Evolutionary conservation across 495 filamentous ascomycete species (phyloP), one percentile per base, ranked within the genome.

Genomic region (Penicillium robsamsonii): DNA sequence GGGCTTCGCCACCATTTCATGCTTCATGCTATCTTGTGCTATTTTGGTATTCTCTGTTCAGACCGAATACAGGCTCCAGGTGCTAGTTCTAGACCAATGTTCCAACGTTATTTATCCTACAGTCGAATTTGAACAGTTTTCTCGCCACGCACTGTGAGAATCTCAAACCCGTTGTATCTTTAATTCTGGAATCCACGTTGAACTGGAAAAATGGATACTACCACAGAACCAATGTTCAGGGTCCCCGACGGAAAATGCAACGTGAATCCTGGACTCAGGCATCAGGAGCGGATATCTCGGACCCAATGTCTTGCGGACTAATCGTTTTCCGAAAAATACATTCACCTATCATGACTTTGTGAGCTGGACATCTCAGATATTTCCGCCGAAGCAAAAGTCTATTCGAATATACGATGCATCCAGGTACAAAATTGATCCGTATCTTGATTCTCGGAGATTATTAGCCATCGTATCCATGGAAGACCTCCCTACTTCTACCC

Each of bases 1-100:
- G 10, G 42, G 48, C 51, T 47, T 63, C 58, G 61, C 61, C 53
- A 63, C 59, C 29, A 27, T 15, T 51, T 1, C 30, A 33, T 33
- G 22, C 7, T 24, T 43, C 41, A 43, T 15, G 13, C 13, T 15
- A 29, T 46, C 12, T 27, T 46, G 20, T 27, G 13, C 24, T 44
- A 20, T 44, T 44, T 15, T 46, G 24, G 7, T 27, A 29, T 11
- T 46, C 35, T 38, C n/a, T n/a, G 6, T 27, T 7, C 4, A 27
- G 6, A 27, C 35, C 7, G 7, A 37, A n/a, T 15, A 25, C 13
- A 29, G 44, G 25, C 18, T 11, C 25, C n/a, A 18, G 25, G 7
- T 29, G 3, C 24, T 13, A 29, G 15, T 31, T 31, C 27, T 47
- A 31, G 45, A 47, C 27, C 29, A 33, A 33, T 1, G 11, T 17